Evolutionary conservation across 164 flowering plant genomes (phyloP), one percentile per base, ranked within the genome.

Genomic region (Pachysandra terminalis): DNA sequence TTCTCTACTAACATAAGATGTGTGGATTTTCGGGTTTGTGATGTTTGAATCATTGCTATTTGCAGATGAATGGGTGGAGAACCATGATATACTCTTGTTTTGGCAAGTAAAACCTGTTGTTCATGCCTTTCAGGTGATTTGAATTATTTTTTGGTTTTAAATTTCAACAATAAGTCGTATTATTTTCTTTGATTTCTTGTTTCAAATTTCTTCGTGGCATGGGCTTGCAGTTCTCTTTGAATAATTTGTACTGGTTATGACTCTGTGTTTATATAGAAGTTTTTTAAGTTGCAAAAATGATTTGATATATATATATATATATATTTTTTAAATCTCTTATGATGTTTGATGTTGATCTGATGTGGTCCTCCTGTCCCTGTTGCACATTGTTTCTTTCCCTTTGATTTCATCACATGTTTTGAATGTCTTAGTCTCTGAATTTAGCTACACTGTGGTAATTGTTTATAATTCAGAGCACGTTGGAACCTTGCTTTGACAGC

Each of bases 41-140:
- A 63, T 65, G 26, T 63, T 27, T 61, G 12, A 55, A 6, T 60
- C 65, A 57, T 61, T 68, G 56, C 3, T 63, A 22, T 73, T 73
- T 79, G 69, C 62, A 96, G 99, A 96, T 79, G 98, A 88, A 63
- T 83, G 90, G 88, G 83, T 79, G 72, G 83, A 81, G 67, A 85
- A 83, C 60, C 87, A 84, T 70, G 92, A 83, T 27, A 74, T 93
- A 71, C 88, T 96, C 56, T 78, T 96, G 79, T 96, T 96, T 76
- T 96, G 99, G 99, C 98, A 96, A 90, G 98, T 91, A 66, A 89
- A 88, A 72, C 99, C 99, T 51, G 80, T 79, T 63, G 97, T 96
- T 73, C 95, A 96, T 74, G 98, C 89, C 59, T 96, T 83, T 81
- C 98, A 96, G 98, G 99, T 96, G 72, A 74, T 65, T 66, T 51